Conservation (phyloP, 331 rosid species). For the Arachis monticola region DNA sequence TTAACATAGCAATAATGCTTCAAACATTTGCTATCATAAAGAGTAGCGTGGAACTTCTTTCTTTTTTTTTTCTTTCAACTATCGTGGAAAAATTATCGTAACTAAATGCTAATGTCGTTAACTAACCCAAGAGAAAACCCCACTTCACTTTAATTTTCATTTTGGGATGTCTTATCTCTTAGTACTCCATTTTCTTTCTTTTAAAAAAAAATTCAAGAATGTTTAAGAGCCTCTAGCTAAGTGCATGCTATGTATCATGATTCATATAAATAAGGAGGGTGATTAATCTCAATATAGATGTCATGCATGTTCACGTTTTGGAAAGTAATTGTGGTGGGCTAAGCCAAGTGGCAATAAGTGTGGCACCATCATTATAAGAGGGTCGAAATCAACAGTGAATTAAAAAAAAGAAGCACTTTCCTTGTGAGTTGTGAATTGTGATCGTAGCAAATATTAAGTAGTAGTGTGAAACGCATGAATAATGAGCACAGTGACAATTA, state of each 20-base stretch:
- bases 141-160: neutral
- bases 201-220: too few species aligned
- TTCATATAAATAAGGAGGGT: neutral
- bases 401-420: constrained; percentile 45
- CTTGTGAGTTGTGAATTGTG: constrained; percentile 39
- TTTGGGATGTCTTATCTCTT: neutral
- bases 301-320: neutral
- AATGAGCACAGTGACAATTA: constrained; percentile 25
- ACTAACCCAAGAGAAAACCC: too few species aligned
- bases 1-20: too few species aligned
- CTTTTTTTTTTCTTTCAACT: too few species aligned
- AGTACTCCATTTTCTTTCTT: neutral
- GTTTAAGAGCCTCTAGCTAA: neutral
- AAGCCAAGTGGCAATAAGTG: neutral
- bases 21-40: too few species aligned
- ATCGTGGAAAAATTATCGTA: too few species aligned
- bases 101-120: too few species aligned
- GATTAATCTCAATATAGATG: neutral
- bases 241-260: neutral
- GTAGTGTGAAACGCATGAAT: neutral
- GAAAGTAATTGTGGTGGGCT: neutral
- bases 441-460: constrained; percentile 25
- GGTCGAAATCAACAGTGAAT: constrained; percentile 10
- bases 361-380: neutral
- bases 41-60: too few species aligned